Conservation (phyloP, 2,329 filamentous ascomycete species). For the Penicillium sp. region DNA sequence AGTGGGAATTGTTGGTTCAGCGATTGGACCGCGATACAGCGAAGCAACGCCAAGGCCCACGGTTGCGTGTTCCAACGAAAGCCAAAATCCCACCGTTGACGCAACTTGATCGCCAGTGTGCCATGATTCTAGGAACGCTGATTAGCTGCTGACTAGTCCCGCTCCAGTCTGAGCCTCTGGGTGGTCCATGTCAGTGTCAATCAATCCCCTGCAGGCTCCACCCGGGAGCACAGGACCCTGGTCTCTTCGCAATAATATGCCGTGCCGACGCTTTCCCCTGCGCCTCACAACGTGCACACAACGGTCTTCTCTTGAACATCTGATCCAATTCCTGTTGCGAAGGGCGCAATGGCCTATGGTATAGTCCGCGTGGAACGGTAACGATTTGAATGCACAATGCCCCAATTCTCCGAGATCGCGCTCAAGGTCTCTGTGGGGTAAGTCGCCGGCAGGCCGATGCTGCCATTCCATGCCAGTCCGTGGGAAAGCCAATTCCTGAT, state of each 20-base stretch:
- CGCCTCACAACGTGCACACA: no score
- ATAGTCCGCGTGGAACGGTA: slow-evolving; percentile 3
- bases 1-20: no score
- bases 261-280: background rate
- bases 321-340: slow-evolving; percentile 4
- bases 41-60: no score
- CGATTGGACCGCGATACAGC: no score
- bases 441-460: slow-evolving; percentile 8
- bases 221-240: slow-evolving; percentile 5
- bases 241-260: slow-evolving; percentile 2
- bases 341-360: slow-evolving; percentile 15
- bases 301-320: slow-evolving; percentile 3
- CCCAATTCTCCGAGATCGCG: slow-evolving; percentile 29
- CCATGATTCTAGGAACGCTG: slow-evolving; percentile 11
- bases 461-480: slow-evolving; percentile 4
- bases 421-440: slow-evolving; percentile 36
- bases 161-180: slow-evolving; percentile 5
- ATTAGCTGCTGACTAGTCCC: slow-evolving; percentile 11
- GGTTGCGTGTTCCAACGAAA: slow-evolving; percentile 15
- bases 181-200: slow-evolving; percentile 16
- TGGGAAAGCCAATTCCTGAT: slow-evolving; percentile 19
- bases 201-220: slow-evolving; percentile 23
- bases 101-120: slow-evolving; percentile 19
- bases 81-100: slow-evolving; percentile 15
- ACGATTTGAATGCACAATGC: slow-evolving; percentile 24